Base-by-base conservation (phyloP, 768 basidiomycete species). In the Naganishia randhawae region DNA sequence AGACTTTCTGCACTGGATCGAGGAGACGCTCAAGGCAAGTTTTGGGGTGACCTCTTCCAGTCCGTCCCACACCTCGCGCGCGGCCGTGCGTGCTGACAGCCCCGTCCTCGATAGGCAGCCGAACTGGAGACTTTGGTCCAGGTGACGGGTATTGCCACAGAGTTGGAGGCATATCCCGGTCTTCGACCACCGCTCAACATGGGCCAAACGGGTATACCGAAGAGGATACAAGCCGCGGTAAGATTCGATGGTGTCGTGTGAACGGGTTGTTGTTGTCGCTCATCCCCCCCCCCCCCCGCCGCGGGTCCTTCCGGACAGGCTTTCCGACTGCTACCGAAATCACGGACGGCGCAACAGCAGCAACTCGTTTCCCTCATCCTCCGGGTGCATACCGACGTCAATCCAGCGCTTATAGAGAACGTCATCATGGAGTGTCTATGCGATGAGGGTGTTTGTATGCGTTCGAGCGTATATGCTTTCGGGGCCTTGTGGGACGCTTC, bases 341-440 rank as follows among this genome's bases (percentile, higher is more conserved):
- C 31, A 22, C 35, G 57, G 1, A 41, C 57, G 27, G 8, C 57
- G 22, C 57, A 61, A 29, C 57, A 61, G 3, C 22, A 17, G 25
- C 22, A 61, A 41, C 57, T 61, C 25, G 32, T 61, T 39, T 41
- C 35, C 37, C 37, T 61, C 57, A 41, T 61, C 16, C 39, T 42
- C 19, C 57, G 57, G 3, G 41, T 61, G 6, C 57, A 61, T 14
- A 61, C 35, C 25, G 39, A 37, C 1, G 22, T 61, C 4, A 61
- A 41, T 29, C 27, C 57, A 3, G 35, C 5, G 13, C 37, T 61
- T 3, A 22, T 61, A 22, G 57, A 42, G 16, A 61, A 41, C 10
- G 57, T 61, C 37, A 35, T 61, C 16, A 61, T 61, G 57, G 57
- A 41, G 17, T 61, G 57, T 39, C 27, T 61, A 25, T 61, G 39